Conservation (phyloP, 2,329 filamentous ascomycete genomes). For the Hypoxylon sp. region DNA sequence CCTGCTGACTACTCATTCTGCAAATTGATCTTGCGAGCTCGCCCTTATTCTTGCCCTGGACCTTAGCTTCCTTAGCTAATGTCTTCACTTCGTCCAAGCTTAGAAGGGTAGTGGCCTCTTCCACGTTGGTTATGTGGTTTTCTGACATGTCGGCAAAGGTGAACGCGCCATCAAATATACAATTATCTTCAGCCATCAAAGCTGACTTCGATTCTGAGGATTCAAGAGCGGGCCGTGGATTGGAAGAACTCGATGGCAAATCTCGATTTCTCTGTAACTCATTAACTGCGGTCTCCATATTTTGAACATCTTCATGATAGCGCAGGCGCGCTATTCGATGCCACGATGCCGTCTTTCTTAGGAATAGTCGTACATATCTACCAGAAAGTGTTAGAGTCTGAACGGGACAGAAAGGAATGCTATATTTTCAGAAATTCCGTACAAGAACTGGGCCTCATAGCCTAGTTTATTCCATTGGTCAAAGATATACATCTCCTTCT, state of each 20-base stretch:
- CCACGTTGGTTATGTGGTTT: conserved; percentile 77
- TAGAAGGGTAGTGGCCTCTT: conserved; percentile 85
- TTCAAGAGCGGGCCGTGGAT: conserved; percentile 29
- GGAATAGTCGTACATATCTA: conserved; percentile 91
- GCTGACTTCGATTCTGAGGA: conserved; percentile 41
- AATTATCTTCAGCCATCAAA: conserved; percentile 56
- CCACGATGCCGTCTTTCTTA: conserved; percentile 92
- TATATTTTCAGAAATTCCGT: conserved; percentile 51
- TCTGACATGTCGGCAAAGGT: conserved; percentile 84
- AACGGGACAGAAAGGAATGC: conserved; percentile 25
- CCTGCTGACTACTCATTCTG: conserved; percentile 79
- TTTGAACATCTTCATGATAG: conserved; percentile 85
- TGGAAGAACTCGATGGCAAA: conserved; percentile 60
- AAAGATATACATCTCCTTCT: conserved; percentile 82
- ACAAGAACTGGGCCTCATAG: conserved; percentile 94
- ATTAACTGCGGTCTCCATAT: conserved; percentile 74
- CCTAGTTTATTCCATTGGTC: conserved; percentile 75
- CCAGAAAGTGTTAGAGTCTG: conserved; percentile 28
- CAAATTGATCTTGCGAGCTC: conserved; percentile 81
- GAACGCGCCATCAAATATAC: conserved; percentile 68
- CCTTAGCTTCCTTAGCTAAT: conserved; percentile 86
- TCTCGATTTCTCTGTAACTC: conserved; percentile 69
- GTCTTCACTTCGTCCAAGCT: conserved; percentile 88
- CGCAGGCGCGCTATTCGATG: conserved; percentile 82
- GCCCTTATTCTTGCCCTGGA: conserved; percentile 87